Evolutionary conservation across 2,329 filamentous ascomycete genomes (phyloP), one percentile per base, ranked within the genome.

Genomic region (Davidsoniella virescens): DNA sequence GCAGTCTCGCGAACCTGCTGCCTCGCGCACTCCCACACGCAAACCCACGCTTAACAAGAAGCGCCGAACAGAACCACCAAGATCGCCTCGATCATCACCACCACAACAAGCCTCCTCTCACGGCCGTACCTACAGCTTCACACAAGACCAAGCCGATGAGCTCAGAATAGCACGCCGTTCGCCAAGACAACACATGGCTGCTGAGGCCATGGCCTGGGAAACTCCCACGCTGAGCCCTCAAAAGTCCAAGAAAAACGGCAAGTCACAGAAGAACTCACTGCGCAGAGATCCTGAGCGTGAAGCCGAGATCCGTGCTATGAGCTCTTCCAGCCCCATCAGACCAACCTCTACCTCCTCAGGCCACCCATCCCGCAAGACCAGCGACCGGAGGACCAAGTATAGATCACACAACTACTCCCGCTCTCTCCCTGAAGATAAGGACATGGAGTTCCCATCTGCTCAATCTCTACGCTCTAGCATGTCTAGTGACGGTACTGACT

Each of bases 231-330:
- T 53, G n/a, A 53, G 51, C 33, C 51, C 51, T 10, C 51, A 29
- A 5, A 23, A 42, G n/a, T 44, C 51, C 4, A 49, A 52, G 29
- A 49, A 43, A 26, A 50, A 41, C 25, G 37, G 41, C 25, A 53
- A 47, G 26, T 26, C 37, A 9, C 42, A 46, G 9, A 53, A 50
- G 23, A 53, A 44, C 25, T 12, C 43, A 10, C 17, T 40, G 5
- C 38, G 47, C 25, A 42, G 51, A 23, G 84, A 93, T 55, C 76
- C 78, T 60, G 73, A 82, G 52, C 76, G 90, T 52, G 88, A 94
- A 64, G 85, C 85, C 55, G 87, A 94, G 65, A 87, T 95, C 60
- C 84, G 81, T 61, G 80, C 85, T 49, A 85, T 95, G 83, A 84
- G 78, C 59, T 76, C 78, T 39, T 75, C 73, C 54, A 74, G 81